phyloP scores from a whole-genome alignment of 2,329 filamentous ascomycete species.

The Aspergillus fijiensis region DNA sequence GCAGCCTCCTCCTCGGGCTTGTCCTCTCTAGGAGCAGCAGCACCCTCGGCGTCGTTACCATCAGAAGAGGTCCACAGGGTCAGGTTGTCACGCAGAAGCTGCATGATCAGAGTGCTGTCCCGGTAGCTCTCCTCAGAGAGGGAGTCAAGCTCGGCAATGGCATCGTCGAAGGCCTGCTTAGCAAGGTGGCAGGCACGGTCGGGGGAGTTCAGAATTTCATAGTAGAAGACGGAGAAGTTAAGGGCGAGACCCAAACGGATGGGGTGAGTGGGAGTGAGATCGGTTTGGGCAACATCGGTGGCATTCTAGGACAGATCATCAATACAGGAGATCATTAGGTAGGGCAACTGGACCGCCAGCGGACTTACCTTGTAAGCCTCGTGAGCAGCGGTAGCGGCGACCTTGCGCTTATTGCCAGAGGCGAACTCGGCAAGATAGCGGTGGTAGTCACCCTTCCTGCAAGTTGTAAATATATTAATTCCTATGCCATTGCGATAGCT shows the following conservation, averaged over 20 bases:
- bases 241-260: slow-evolving; percentile 96
- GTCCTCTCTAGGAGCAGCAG: slow-evolving; percentile 62
- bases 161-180: slow-evolving; percentile 98
- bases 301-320: slow-evolving; percentile 63
- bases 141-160: slow-evolving; percentile 97
- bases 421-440: slow-evolving; percentile 98
- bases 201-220: slow-evolving; percentile 97
- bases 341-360: background rate
- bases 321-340: background rate
- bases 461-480: slow-evolving; percentile 62
- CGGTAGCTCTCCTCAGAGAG: slow-evolving; percentile 98
- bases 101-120: slow-evolving; percentile 99
- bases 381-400: slow-evolving; percentile 87
- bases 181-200: slow-evolving; percentile 97
- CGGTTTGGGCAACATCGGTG: slow-evolving; percentile 96
- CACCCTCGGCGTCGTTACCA: slow-evolving; percentile 66
- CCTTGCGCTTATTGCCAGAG: slow-evolving; percentile 91
- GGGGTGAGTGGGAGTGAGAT: slow-evolving; percentile 94
- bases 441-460: slow-evolving; percentile 99
- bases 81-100: slow-evolving; percentile 95
- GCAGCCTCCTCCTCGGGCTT: slow-evolving; percentile 52
- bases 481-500: slow-evolving; percentile 65
- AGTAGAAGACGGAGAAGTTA: slow-evolving; percentile 99
- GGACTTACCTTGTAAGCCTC: slow-evolving; percentile 92
- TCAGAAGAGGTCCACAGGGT: slow-evolving; percentile 98